Evolutionary conservation across 2,329 filamentous ascomycete species (phyloP), one percentile per base, ranked within the genome.

Genomic region (Cercospora beticola): DNA sequence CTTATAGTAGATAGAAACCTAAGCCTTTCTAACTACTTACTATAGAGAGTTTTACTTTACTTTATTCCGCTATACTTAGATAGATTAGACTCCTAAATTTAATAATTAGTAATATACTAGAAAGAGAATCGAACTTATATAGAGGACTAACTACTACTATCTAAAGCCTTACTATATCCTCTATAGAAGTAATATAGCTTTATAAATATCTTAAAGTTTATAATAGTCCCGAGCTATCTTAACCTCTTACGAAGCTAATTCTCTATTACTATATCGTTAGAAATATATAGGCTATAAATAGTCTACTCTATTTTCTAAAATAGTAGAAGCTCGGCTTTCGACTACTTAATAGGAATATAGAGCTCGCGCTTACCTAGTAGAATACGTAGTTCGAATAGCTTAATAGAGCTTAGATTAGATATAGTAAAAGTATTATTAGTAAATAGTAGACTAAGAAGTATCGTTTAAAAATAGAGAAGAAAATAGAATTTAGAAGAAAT

Each of bases 391-490:
- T 46, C 16, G 43, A 65, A 69, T 30, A 70, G 52, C 16, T 62
- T 4, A 5, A 57, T 26, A 16, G 65, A 65, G 14, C 16, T 21
- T 10, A 65, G 23, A 26, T 21, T 26, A 16, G 54, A 54, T 16
- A n/a, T 54, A 14, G 36, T 60, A 58, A 72, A 72, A 9, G 67
- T 67, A 26, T 68, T 10, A 52, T 72, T 58, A 9, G 67, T 62
- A 46, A 72, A 72, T 8, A 68, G 14, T 23, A 71, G 40, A 23
- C 69, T 33, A 2, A 72, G 67, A 10, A 71, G 64, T 28, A 68
- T 64, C 10, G 61, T 64, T 30, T 72, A 7, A 30, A 5, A 5
- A 30, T 5, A 30, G 28, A 30, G 28, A 5, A 30, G 28, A 5
- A 30, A 5, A 58, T 54, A 72, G 16, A 64, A 36, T 36, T 72